phyloP scores from a whole-genome alignment of 441 rosid species.

The Viola pubescens region DNA sequence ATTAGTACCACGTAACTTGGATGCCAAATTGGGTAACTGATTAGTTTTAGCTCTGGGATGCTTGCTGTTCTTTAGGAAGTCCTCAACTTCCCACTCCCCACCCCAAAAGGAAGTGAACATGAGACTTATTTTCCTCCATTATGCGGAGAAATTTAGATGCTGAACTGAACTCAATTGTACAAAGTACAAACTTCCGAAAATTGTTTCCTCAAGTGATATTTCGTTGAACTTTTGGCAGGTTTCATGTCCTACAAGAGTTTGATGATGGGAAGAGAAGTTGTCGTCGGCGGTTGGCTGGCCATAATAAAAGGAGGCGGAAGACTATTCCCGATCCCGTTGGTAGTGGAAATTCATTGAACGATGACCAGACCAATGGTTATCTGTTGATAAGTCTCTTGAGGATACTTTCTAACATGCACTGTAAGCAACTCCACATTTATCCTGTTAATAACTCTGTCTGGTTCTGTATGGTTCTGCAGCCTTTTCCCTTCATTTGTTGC shows the following conservation, averaged over 20 bases:
- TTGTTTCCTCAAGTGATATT: too few species aligned
- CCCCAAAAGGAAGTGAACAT: too few species aligned
- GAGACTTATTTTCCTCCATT: too few species aligned
- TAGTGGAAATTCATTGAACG: constrained; percentile 43
- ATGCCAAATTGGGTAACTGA: neutral
- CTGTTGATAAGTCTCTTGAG: constrained; percentile 66
- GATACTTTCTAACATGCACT: constrained; percentile 76
- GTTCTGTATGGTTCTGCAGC: neutral
- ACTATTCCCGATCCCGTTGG: constrained; percentile 59
- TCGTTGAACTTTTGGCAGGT: constrained; percentile 38
- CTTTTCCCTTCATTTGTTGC: constrained; percentile 8
- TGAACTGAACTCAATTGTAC: too few species aligned
- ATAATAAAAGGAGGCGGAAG: constrained; percentile 87
- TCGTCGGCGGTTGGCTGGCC: constrained; percentile 97
- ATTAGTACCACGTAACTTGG: neutral
- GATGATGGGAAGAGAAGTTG: constrained; percentile 99
- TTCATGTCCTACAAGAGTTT: constrained; percentile 93
- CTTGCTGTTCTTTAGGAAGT: too few species aligned
- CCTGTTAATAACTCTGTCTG: neutral
- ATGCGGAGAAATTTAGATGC: too few species aligned
- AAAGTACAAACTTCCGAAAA: neutral
- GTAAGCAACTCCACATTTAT: constrained; percentile 34
- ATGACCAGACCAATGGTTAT: constrained; percentile 71
- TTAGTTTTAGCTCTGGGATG: too few species aligned
- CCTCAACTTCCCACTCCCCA: too few species aligned